Percentiles rank a stretch among this genome's conserved stretches.
Evolutionary conservation across 495 filamentous ascomycete genomes (phyloP).

Genomic region (Melanomma pulvis-pyrius): DNA sequence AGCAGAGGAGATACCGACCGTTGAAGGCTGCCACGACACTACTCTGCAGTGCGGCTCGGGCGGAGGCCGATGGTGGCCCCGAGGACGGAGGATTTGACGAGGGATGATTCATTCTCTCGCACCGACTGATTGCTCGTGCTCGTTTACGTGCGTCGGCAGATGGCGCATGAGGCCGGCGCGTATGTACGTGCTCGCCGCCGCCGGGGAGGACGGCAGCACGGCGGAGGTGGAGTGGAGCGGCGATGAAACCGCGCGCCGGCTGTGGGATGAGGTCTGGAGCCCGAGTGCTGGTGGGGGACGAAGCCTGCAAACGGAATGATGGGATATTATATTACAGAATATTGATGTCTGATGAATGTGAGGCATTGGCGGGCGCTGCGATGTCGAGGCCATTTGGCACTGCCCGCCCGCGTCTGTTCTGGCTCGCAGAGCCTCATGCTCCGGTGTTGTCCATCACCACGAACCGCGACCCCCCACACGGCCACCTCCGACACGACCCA

Average conservation of each 20-base stretch:
- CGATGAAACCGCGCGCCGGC: not conserved
- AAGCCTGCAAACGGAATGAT: not conserved
- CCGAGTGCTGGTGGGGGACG: not conserved
- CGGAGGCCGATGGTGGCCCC: conserved; percentile 50
- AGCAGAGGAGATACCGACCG: conserved; percentile 58
- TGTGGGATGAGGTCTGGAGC: conserved; percentile 3
- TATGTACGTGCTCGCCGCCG: not conserved
- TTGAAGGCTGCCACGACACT: conserved; percentile 77
- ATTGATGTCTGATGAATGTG: not conserved
- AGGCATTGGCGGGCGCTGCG: not conserved
- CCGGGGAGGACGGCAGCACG: conserved; percentile 15
- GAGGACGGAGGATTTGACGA: conserved; percentile 46
- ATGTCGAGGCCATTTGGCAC: not conserved
- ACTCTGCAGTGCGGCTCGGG: conserved; percentile 62
- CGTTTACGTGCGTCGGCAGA: conserved; percentile 29
- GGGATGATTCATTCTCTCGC: conserved; percentile 35
- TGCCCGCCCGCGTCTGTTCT: not conserved
- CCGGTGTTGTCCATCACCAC: conserved; percentile 4
- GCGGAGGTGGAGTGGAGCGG: conserved; percentile 5
- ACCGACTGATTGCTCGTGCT: conserved; percentile 26
- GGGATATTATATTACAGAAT: too few relatives aligned
- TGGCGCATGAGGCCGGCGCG: conserved; percentile 17
- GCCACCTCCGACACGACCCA: conserved; percentile 29
- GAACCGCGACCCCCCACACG: conserved; percentile 16
- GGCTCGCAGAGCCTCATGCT: conserved; percentile 32